Percentiles rank a stretch among this genome's conserved stretches.
phyloP scores from a whole-genome alignment of 257 asterid genomes.

The Ocimum tenuiflorum region DNA sequence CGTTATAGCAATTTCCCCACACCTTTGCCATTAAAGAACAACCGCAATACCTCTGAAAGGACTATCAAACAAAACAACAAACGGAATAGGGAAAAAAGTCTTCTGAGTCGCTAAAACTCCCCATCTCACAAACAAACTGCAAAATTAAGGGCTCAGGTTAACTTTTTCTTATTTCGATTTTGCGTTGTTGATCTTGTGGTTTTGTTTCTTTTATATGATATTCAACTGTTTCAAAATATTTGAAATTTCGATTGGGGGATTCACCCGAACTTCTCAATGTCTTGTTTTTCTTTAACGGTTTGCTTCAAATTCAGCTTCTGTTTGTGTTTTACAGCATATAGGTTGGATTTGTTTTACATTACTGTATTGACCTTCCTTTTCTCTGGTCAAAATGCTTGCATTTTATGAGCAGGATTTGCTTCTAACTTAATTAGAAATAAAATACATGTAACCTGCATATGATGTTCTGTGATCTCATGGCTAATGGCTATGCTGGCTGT shows the following conservation, averaged over 20 bases:
- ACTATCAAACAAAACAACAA: too few species aligned
- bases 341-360: neutral
- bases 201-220: neutral
- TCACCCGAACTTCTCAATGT: neutral
- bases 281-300: neutral
- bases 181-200: neutral
- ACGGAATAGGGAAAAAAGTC: neutral
- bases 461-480: neutral
- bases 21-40: too few species aligned
- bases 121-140: neutral
- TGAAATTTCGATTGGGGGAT: neutral
- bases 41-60: neutral
- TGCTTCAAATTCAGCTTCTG: neutral
- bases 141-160: neutral
- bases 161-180: neutral
- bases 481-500: neutral
- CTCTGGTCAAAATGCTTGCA: neutral
- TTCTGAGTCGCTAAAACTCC: neutral
- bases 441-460: neutral
- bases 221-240: neutral
- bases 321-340: neutral
- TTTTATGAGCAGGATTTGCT: neutral
- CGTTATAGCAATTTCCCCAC: too few species aligned
- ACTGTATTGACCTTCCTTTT: neutral
- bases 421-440: neutral